phyloP scores from a whole-genome alignment of 257 asterid species.

The Thymus mandschuricus region DNA sequence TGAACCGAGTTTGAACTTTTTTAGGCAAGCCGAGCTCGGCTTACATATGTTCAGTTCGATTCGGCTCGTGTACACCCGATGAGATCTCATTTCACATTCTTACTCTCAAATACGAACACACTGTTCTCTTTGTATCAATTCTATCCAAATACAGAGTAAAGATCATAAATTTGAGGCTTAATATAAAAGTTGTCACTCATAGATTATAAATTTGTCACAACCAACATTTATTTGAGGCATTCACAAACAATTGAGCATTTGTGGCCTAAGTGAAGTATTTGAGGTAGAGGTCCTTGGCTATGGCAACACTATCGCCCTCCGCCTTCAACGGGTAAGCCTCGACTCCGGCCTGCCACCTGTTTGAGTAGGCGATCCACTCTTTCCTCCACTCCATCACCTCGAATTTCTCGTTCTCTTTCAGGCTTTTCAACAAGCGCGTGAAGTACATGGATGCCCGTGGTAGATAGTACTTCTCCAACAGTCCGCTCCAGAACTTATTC shows the following conservation, averaged over 20 bases:
- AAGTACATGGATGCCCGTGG: conserved; percentile 90
- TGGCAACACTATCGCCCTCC: conserved; percentile 64
- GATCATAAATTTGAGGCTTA: too few relatives aligned
- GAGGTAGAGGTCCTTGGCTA: conserved; percentile 57
- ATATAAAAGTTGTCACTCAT: too few relatives aligned
- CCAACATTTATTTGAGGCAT: background rate
- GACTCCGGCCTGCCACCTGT: conserved; percentile 70
- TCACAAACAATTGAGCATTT: too few relatives aligned
- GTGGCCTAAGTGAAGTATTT: conserved; percentile 56
- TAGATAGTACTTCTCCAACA: conserved; percentile 70
- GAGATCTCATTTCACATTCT: too few relatives aligned
- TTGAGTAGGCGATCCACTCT: conserved; percentile 90
- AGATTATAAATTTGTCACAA: too few relatives aligned
- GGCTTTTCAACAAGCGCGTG: conserved; percentile 54
- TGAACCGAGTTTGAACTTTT: too few relatives aligned
- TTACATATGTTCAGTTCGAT: too few relatives aligned
- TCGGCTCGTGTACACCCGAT: too few relatives aligned
- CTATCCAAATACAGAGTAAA: too few relatives aligned
- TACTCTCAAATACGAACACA: too few relatives aligned
- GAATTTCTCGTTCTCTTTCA: conserved; percentile 57
- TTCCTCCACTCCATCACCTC: conserved; percentile 76
- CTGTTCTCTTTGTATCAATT: too few relatives aligned
- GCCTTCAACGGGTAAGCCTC: conserved; percentile 77
- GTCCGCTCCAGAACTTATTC: conserved; percentile 94
- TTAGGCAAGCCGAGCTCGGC: too few relatives aligned